These are phyloP conservation scores for Apiotrichum akiyoshidainum DNA, from an alignment of 1,284 basidiomycete genomes.

Conservation along the genomic window DNA sequence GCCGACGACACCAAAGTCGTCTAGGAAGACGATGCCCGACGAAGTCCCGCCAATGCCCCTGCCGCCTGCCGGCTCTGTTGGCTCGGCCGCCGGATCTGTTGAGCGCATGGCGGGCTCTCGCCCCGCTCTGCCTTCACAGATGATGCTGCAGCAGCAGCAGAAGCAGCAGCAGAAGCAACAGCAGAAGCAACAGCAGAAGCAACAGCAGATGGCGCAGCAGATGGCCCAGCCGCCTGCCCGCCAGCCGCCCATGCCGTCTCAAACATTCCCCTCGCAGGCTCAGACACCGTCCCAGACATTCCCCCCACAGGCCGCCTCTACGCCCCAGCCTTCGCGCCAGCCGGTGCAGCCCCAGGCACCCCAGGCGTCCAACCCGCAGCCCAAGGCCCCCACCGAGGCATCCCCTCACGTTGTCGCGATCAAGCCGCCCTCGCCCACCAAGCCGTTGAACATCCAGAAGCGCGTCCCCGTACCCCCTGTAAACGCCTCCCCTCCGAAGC, in stretches of 20 bases:
- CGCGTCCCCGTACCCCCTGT: not conserved
- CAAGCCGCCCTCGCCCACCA: not conserved
- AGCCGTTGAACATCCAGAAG: slow-evolving; percentile 8
- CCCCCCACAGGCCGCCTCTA: not conserved
- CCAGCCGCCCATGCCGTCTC: not conserved
- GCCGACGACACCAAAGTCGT: not conserved
- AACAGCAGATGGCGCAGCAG: not conserved
- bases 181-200: not conserved
- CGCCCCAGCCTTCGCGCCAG: not conserved
- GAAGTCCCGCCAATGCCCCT: not conserved
- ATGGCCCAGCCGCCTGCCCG: not conserved
- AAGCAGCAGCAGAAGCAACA: not conserved
- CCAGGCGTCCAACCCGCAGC: no score
- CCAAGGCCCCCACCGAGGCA: not conserved
- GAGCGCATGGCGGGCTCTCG: not conserved
- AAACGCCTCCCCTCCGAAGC: not conserved
- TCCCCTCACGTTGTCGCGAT: not conserved
- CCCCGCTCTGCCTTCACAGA: not conserved
- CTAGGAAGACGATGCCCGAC: not conserved
- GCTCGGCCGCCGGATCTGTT: no score
- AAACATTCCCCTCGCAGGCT: not conserved
- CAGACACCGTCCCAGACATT: not conserved
- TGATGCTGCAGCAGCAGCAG: not conserved
- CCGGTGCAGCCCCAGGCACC: not conserved
- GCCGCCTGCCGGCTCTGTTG: not conserved